Base-by-base conservation (phyloP, 2,329 filamentous ascomycete species). In the Pseudogymnoascus pannorum region DNA sequence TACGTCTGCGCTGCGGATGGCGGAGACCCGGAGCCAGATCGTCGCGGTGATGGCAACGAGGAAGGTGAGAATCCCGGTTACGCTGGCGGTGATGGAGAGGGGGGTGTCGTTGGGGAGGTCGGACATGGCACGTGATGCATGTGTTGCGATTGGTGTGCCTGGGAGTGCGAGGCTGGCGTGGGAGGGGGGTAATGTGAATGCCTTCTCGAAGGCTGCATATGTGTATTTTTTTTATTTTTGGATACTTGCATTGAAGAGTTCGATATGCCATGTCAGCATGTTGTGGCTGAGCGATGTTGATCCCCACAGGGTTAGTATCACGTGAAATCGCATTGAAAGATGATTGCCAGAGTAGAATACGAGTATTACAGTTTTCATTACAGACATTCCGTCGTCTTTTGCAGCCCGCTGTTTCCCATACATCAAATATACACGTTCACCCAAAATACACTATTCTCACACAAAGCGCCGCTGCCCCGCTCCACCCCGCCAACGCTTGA, bases 31-130 rank as follows among this genome's bases (percentile, higher is more conserved):
- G 4, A 73, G 76, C 61, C 78, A 79, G n/a, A 71, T 64, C 0
- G 77, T 73, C 1, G 77, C 77, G 0, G 73, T 63, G 48, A 80
- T 75, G 44, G 77, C 78, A n/a, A 77, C 73, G 29, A 79, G 68
- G 61, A 80, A 79, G 5, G 77, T 80, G 24, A 79, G 69, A 42
- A 81, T 78, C 61, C 77, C 77, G 2, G 76, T 71, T 44, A 79
- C 64, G 62, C 73, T 77, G 59, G 77, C 72, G 4, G 74, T 74
- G 54, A 77, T 75, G 48, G 75, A 79, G 22, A 80, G 71, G 4
- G 77, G 77, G 26, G 76, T 76, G 68, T 80, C 77, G 57, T 16
- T 18, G 24, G 18, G 22, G 11, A 38, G 11, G 51, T 35, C 1
- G 62, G 54, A 29, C 44, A 54, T 26, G 60, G 54, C 33, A 26